Percentiles rank a stretch among this genome's conserved stretches.
Evolutionary conservation across 352 stramenopile species (phyloP).

Genomic region (Phytophthora uliginosa): DNA sequence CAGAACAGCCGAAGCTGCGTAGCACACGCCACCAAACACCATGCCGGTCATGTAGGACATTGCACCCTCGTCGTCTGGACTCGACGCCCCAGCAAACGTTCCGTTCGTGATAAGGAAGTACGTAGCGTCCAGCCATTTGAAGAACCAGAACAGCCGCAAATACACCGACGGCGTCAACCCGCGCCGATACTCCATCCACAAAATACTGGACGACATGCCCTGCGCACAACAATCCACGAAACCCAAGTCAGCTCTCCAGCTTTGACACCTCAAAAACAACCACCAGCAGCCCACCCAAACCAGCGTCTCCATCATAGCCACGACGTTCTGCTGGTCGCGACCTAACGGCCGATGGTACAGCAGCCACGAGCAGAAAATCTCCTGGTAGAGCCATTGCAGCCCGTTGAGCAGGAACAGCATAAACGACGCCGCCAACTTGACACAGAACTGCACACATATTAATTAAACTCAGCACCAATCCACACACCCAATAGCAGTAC

Average conservation of each 20-base stretch:
- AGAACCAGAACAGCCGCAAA: slow-evolving; percentile 70
- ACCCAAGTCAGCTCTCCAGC: too few relatives aligned
- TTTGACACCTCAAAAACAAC: not conserved
- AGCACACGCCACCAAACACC: slow-evolving; percentile 48
- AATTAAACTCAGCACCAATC: not conserved
- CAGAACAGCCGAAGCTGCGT: slow-evolving; percentile 53
- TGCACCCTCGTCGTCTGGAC: not conserved
- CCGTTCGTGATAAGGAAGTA: slow-evolving; percentile 58
- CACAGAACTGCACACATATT: slow-evolving; percentile 54
- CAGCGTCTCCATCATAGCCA: slow-evolving; percentile 65
- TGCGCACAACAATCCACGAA: slow-evolving; percentile 6
- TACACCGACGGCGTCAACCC: slow-evolving; percentile 63
- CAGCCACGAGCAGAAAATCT: slow-evolving; percentile 51
- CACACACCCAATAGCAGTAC: not conserved
- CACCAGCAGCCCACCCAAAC: slow-evolving; percentile 53
- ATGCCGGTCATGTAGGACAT: slow-evolving; percentile 23
- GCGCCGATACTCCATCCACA: slow-evolving; percentile 86
- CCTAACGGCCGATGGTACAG: slow-evolving; percentile 37
- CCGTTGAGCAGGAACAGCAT: slow-evolving; percentile 58
- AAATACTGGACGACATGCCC: slow-evolving; percentile 57
- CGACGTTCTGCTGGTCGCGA: slow-evolving; percentile 44
- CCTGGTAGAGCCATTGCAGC: slow-evolving; percentile 63
- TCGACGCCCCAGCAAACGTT: slow-evolving; percentile 15
- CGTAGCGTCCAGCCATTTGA: slow-evolving; percentile 63
- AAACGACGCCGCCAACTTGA: slow-evolving; percentile 64